phyloP scores from a whole-genome alignment of 768 basidiomycete genomes.

The Coprinopsis marcescibilis region DNA sequence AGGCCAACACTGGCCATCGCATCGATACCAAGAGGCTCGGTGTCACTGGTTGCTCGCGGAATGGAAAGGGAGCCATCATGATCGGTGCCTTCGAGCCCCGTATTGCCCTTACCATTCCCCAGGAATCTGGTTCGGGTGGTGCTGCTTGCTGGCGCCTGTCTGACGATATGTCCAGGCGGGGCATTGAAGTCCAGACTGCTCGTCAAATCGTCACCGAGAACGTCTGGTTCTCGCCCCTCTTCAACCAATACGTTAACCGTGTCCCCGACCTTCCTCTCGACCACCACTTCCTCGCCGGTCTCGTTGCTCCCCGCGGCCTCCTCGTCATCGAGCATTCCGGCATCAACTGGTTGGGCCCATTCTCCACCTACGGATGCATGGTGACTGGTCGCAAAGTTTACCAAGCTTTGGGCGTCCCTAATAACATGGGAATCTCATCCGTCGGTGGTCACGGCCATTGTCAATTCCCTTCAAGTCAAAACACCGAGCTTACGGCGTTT shows the following conservation, averaged over 20 bases:
- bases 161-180: conserved; percentile 38
- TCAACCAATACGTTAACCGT: conserved; percentile 41
- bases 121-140: conserved; percentile 59
- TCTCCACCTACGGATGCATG: conserved; percentile 45
- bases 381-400: conserved; percentile 45
- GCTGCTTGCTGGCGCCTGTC: conserved; percentile 56
- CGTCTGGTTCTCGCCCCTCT: conserved; percentile 54
- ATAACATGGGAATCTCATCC: conserved; percentile 47
- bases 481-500: conserved; percentile 44
- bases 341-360: conserved; percentile 50
- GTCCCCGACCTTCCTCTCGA: conserved; percentile 47
- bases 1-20: conserved; percentile 33
- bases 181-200: conserved; percentile 45
- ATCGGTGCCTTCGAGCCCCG: conserved; percentile 55
- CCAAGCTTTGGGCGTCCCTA: conserved; percentile 41
- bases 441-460: conserved; percentile 52
- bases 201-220: conserved; percentile 56
- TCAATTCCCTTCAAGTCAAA: conserved; percentile 42
- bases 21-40: conserved; percentile 46
- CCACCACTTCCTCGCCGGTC: conserved; percentile 50
- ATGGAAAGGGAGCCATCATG: conserved; percentile 56
- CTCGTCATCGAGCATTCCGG: conserved; percentile 51
- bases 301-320: conserved; percentile 51
- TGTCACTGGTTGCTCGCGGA: conserved; percentile 55
- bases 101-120: conserved; percentile 54